Base-by-base conservation (phyloP, 352 stramenopile species). In the Phytopythium montanum region DNA sequence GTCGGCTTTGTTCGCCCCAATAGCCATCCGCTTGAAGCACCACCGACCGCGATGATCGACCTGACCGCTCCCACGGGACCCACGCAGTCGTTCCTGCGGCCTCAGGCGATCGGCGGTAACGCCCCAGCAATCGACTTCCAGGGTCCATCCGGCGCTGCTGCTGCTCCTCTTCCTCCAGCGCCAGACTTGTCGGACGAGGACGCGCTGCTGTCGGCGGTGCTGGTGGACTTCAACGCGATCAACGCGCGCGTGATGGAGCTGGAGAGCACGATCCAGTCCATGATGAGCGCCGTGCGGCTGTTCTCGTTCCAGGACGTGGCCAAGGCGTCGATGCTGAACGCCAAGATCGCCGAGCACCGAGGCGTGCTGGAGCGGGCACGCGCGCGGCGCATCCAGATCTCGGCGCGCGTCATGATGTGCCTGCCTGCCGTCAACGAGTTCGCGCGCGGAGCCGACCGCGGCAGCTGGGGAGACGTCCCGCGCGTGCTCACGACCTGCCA, bases 321-420 rank as follows among this genome's bases (percentile, higher is more conserved):
- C 25, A 71, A 75, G 29, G 74, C 79, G 3, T 69, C 77, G 9
- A 65, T 71, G 45, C 55, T 88, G 16, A 81, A 78, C 61, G 46
- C 71, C 26, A 68, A 70, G 62, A 75, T 86, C 28, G 59, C 61
- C 16, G 62, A 73, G 10, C 71, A 81, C 39, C 61, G 61, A 19
- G 42, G 34, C 14, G 56, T 65, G 54, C 60, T 82, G 18, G 64
- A 74, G 18, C 26, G 60, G n/a, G 68, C 69, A 13, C 46, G 69
- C 8, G 73, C 72, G n/a, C 66, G 68, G 44, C 69, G 79, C 21
- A 69, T 72, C 25, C 59, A 76, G 44, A 71, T 73, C 8, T 58
- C 81, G 21, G 68, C 75, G 34, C 79, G 79, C 50, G 76, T 87
- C 34, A 64, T 87, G 26, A 71, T 87, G 39, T 87, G 81, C 54